Evolutionary conservation across 179 eudicot genomes (phyloP), one percentile per base, ranked within the genome.

Genomic region (Gypsophila paniculata): DNA sequence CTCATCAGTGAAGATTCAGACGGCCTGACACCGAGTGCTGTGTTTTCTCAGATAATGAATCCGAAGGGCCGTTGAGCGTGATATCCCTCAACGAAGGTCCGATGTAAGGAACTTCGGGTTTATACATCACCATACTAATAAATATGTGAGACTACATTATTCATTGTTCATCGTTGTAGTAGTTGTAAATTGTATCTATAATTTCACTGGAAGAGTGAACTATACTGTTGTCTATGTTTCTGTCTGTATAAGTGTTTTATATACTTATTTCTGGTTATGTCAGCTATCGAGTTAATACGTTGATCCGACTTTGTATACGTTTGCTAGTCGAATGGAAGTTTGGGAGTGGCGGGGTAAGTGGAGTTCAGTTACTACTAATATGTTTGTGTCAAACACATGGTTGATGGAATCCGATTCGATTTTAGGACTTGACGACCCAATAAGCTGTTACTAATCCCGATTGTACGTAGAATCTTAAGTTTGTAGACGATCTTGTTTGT

Each of bases 21-120:
- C 68, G 96, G 99, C 55, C 72, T 94, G 73, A 91, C 99, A 13
- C 96, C 97, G 8, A 94, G 99, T 53, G 97, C 96, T 46, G 97
- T 91, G n/a, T 94, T 94, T 82, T 94, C 99, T 7, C 97, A 94
- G 82, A 94, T 94, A 6, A 91, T 94, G 96, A 88, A 94, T 80
- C 99, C 99, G 0, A 89, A 88, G 75, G 99, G 99, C 51, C 93
- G 99, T 73, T 64, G 38, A 19, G 34, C 36, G 22, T 11, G 2
- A 12, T 10, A 46, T 46, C 15, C 15, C 15, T 42, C 34, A 29
- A 4, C 34, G 4, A 29, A 29, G 34, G 4, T 29, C 34, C 34
- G 34, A 42, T 55, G 32, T 39, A 67, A 61, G 66, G 44, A 46
- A 32, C 74, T 55, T 29, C 23, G 52, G 54, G 64, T 32, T 60